These are phyloP conservation scores for Backusella circina DNA, from an alignment of 192 early-diverging fungal species.

Conservation along the genomic window DNA sequence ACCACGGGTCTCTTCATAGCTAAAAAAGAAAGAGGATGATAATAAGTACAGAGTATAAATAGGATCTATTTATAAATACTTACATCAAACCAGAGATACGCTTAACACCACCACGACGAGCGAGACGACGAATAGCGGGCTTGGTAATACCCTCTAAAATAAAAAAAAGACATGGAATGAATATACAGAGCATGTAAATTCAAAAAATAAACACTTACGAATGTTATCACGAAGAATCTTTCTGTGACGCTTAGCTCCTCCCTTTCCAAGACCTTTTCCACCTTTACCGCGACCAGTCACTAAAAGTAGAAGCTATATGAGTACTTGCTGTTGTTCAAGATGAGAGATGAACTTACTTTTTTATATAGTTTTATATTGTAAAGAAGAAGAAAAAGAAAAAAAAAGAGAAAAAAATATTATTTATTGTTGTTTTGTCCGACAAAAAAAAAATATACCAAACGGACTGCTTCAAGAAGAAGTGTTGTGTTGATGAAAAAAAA, in stretches of 20 bases:
- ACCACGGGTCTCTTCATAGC: conserved; percentile 96
- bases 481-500: no score
- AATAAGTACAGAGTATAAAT: not conserved
- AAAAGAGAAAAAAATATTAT: not conserved
- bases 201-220: conserved; percentile 21
- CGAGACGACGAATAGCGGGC: conserved; percentile 89
- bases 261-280: conserved; percentile 99
- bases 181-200: not conserved
- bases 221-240: conserved; percentile 99
- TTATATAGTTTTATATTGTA: not conserved
- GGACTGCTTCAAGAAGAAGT: no score
- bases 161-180: not conserved
- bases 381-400: not conserved
- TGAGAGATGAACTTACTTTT: not conserved
- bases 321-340: not conserved
- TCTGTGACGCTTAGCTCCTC: conserved; percentile 99
- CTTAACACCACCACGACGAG: conserved; percentile 99
- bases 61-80: not conserved
- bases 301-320: not conserved
- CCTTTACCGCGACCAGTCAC: conserved; percentile 99
- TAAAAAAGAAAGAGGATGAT: no score
- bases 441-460: no score
- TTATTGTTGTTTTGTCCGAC: not conserved
- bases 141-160: conserved; percentile 32
- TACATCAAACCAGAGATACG: conserved; percentile 91